Conservation (phyloP, 495 filamentous ascomycete genomes). For the Aspergillus affinis region DNA sequence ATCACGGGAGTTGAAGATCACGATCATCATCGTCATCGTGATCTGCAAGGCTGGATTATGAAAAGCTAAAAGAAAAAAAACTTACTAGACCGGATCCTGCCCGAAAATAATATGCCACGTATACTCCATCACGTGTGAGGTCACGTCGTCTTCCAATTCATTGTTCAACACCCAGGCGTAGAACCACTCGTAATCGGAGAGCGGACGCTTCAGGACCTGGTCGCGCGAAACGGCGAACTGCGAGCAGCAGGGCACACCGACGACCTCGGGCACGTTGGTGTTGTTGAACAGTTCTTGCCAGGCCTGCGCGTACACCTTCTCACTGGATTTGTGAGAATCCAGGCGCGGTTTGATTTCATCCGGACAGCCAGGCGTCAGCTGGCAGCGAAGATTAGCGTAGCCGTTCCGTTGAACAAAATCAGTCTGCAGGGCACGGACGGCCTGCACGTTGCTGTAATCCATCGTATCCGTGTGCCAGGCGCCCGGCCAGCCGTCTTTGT, state of each 20-base stretch:
- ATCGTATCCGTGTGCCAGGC: conserved; percentile 50
- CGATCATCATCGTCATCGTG: conserved; percentile 13
- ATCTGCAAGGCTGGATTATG: not conserved
- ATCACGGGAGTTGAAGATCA: not conserved
- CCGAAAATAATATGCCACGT: conserved; percentile 58
- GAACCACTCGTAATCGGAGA: conserved; percentile 55
- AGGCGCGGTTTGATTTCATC: conserved; percentile 43
- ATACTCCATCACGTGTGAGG: conserved; percentile 52
- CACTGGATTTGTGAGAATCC: conserved; percentile 50
- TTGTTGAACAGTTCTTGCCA: conserved; percentile 46
- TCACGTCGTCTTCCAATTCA: conserved; percentile 44
- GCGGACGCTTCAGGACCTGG: conserved; percentile 46
- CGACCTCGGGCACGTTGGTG: conserved; percentile 42
- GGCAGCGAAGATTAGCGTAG: conserved; percentile 45
- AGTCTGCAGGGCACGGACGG: conserved; percentile 37
- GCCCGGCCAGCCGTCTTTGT: conserved; percentile 38
- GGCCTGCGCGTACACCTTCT: conserved; percentile 40
- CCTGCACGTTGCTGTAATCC: conserved; percentile 45
- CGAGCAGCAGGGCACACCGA: conserved; percentile 62
- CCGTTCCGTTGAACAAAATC: conserved; percentile 38
- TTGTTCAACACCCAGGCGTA: conserved; percentile 60
- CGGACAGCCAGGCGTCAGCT: conserved; percentile 41
- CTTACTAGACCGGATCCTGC: conserved; percentile 50
- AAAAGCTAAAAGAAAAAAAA: not conserved
- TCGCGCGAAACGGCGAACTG: conserved; percentile 66